Evolutionary conservation across 2,329 filamentous ascomycete genomes (phyloP), one percentile per base, ranked within the genome.

Genomic region (Diaporthe eres): DNA sequence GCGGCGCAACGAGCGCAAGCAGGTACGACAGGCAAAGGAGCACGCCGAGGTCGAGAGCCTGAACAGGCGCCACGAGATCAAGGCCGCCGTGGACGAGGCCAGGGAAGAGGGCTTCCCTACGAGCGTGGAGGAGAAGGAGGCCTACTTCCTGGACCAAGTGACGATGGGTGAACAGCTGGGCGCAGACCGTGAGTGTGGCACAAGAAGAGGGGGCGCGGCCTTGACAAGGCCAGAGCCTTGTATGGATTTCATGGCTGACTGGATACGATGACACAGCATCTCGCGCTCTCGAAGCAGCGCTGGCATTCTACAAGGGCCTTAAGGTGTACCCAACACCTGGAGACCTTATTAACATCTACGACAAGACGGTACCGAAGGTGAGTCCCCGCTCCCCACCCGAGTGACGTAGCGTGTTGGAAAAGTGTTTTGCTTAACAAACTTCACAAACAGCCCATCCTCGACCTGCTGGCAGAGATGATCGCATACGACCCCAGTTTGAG

Each of bases 391-490:
- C 4, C 2, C 19, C 34, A 34, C 34, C 34, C 34, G 34, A 34
- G 44, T 74, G 70, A 68, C 68, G 51, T n/a, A 10, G 44, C 4
- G 39, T 17, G 61, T 80, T 70, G 47, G 4, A 70, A 42, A 22
- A 42, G 49, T 42, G 3, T 22, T 28, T 83, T 76, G 83, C 77
- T 9, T 28, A 63, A 42, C 22, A n/a, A 31, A 25, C 25, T 37
- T 31, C 28, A 53, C 34, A 39, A 73, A 49, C 79, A 97, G 94
- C 92, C 96, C 78, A 94, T 98, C 81, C 92, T 99, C 81, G 96
- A 99, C 85, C 93, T 98, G 81, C 92, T 99, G 78, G 97, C 97
- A 79, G 95, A 98, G 87, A 98, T 99, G 95, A 98, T 99, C 82
- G 96, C 96, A 78, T 92, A 96, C 85, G 97, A 98, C 87, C 91